Evolutionary conservation across 1,139 yeast genomes (phyloP), one percentile per base, ranked within the genome.

Genomic region (Debaryomyces sp.): DNA sequence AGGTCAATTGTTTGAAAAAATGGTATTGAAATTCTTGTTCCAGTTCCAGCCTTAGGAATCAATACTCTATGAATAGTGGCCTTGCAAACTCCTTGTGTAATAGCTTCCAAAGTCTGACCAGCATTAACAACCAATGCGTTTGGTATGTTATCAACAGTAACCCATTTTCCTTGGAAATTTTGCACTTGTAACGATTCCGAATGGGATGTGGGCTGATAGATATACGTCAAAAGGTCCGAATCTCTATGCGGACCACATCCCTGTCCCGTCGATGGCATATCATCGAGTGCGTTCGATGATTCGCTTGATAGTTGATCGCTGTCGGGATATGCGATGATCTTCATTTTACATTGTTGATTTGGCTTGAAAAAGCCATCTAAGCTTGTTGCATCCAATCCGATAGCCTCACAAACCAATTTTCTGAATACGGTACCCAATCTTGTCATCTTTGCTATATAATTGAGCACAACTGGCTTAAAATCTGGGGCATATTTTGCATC

Each of bases 231-330:
- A 55, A 84, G 71, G 51, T 84, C 88, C n/a, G 85, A 80, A 57
- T 85, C 90, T 54, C 88, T 77, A 59, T 85, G 90, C 2, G 88
- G 87, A 1, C 91, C 90, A 32, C 81, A 84, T 2, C 90, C 89
- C 60, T 84, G 89, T 23, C 68, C 67, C 6, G 78, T 71, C n/a
- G 70, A 54, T 38, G 78, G 77, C 12, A 72, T 69, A 47, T 80
- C 84, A 37, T 69, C 63, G 34, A 68, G 55, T 22, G 73, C 66
- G 15, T 62, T 57, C 10, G 63, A 52, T 15, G 61, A 61, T 22
- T 55, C 58, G 7, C 54, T 46, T 0, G 50, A 50, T 36, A 77
- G 63, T 40, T 73, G 71, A 0, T 53, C 26, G 1, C 58, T 47
- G 49, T 75, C 80, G 0, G 85, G 85, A 53, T 81, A 81, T 3